Evolutionary conservation across 306 rosid species (phyloP).

Genomic region (Trichosanthes cucumerina): DNA sequence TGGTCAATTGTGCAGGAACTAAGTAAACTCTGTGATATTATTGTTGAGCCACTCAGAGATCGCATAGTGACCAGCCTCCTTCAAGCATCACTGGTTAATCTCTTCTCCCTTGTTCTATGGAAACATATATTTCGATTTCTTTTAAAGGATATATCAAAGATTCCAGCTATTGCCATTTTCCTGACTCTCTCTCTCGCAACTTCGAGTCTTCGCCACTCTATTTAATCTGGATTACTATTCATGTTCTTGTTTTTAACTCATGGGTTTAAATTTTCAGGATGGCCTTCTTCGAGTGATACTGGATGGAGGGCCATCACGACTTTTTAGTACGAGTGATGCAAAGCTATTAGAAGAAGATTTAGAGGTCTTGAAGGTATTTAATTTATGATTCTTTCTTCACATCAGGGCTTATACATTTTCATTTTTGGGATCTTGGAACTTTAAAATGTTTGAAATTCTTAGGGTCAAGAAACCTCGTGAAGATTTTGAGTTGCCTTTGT

Average conservation of each 20-base stretch:
- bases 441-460: background rate
- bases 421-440: background rate
- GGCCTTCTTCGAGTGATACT: conserved; percentile 84
- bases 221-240: background rate
- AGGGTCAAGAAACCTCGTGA: background rate
- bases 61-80: conserved; percentile 95
- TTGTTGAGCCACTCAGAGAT: conserved; percentile 95
- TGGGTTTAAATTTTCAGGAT: conserved; percentile 43
- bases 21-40: conserved; percentile 69
- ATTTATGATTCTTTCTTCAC: background rate
- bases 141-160: background rate
- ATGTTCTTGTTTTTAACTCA: background rate
- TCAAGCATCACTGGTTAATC: conserved; percentile 84
- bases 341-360: conserved; percentile 88
- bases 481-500: background rate
- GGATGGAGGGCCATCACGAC: conserved; percentile 85
- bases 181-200: background rate
- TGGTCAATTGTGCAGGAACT: conserved; percentile 51
- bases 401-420: background rate
- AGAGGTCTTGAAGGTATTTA: conserved; percentile 73
- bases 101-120: conserved; percentile 11
- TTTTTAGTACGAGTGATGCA: conserved; percentile 55
- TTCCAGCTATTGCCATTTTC: background rate
- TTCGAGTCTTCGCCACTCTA: background rate
- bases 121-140: conserved; percentile 10